Evolutionary conservation across 495 filamentous ascomycete genomes (phyloP), one percentile per base, ranked within the genome.

Genomic region (Neurospora terricola): DNA sequence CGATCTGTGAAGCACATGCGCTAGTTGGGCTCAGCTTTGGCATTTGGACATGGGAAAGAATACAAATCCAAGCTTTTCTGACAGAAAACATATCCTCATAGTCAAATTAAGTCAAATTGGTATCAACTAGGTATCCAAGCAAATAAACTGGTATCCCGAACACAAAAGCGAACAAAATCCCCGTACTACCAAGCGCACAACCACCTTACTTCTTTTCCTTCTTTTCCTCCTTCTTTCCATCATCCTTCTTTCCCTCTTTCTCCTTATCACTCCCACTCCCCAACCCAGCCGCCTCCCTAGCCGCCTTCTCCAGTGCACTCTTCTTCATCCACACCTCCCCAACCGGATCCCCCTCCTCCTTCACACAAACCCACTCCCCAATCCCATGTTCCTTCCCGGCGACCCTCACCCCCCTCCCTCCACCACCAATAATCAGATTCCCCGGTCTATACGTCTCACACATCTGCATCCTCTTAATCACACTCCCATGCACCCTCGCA

Each of bases 351-450:
- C 90, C 91, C 70, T 91, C 83, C 37, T 89, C 84, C 59, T 80
- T 84, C 9, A 89, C 80, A 27, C 92, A 86, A 3, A 87, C 86
- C 93, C 93, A 97, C 16, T 94, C 85, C 0, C 93, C 93, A 69
- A 88, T 94, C 1, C 91, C 91, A 69, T 85, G 76, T 43, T 88
- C 78, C 18, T 84, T 79, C 0, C 92, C 90, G 0, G 93, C 93
- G 18, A 74, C 76, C 30, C 87, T 77, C 21, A 80, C 74, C 0
- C 92, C 93, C 27, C 92, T 83, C 1, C 93, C 93, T 12, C 93
- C 93, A 2, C 93, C 93, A 16, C 93, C 93, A 12, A 93, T 78
- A 62, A 96, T 91, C 70, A 96, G 79, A 76, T 97, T 97, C 0
- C 93, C 93, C 1, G 93, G 93, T 0, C 93, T 85, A 76, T 96